Base-by-base conservation (phyloP, 2,329 filamentous ascomycete species). In the Eutypa lata region DNA sequence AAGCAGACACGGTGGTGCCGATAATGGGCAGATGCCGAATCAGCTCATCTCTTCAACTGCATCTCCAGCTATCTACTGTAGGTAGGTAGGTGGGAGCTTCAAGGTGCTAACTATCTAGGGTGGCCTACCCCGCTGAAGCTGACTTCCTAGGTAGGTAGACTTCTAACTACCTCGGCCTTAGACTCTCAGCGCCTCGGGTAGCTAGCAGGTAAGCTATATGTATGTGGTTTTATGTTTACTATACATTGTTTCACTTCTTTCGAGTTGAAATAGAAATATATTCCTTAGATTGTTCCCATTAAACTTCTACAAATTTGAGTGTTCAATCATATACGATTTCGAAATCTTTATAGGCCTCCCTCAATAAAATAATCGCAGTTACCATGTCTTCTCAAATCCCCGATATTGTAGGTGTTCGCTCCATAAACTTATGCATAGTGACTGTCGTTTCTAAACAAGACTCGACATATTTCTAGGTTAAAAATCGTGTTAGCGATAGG, bases 401-500 rank as follows among this genome's bases (percentile, higher is more conserved):
- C 21, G 64, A 64, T 58, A 58, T 68, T 38, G 66, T 69, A 65
- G 47, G 61, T 49, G 37, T 24, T 21, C 45, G 45, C 22, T 48
- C 24, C 42, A 19, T 19, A 46, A 43, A 44, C 57, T 65, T 19
- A 50, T 44, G 19, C 55, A 31, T 31, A 31, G 26, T 50, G 58
- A 53, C 53, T 58, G 56, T 21, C 55, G 40, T 53, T 37, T 18
- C 46, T 33, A 44, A 44, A 16, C 45, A 40, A 18, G 35, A 55
- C 52, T 58, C 63, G 35, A 62, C 55, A 21, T 47, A 51, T 45
- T 13, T 19, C 16, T 53, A 81, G 78, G 77, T 75, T 52, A 66
- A 70, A 51, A 66, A 79, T 64, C 78, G 80, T 70, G 90, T 97
- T 61, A 95, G 90, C 75, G 91, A 95, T 55, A 80, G 84, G 65